phyloP scores from a whole-genome alignment of 208 protist genomes.

The Kentomonas sorsogonicus region DNA sequence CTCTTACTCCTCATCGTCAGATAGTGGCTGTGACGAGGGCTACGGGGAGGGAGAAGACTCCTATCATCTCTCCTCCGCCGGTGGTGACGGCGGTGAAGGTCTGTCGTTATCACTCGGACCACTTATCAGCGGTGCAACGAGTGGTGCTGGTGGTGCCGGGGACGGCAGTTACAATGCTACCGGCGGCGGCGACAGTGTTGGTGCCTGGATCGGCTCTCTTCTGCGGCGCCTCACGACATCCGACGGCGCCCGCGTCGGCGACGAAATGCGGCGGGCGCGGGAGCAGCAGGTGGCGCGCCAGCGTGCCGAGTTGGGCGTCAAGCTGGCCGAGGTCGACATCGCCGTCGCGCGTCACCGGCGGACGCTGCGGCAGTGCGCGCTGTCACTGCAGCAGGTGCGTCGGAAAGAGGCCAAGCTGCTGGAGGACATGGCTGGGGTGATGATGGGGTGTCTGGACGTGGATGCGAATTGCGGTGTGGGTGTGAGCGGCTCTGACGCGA shows the following conservation, averaged over 20 bases:
- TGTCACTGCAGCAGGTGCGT: background rate
- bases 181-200: too few species aligned
- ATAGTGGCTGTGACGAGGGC: too few species aligned
- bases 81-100: too few species aligned
- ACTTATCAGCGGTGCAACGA: background rate
- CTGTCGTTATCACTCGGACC: background rate
- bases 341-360: background rate
- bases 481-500: too few species aligned
- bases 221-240: constrained; percentile 1
- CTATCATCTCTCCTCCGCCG: too few species aligned
- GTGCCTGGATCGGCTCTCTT: too few species aligned
- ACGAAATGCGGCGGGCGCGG: background rate
- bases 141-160: background rate
- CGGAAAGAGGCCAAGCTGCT: background rate
- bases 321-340: background rate
- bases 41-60: too few species aligned
- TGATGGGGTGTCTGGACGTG: too few species aligned
- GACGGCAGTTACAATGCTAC: too few species aligned
- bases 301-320: background rate
- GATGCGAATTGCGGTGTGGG: too few species aligned
- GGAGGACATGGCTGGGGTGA: constrained; percentile 1
- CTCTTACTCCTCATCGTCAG: too few species aligned
- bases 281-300: background rate
- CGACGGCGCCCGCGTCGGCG: background rate
- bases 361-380: background rate